Percentiles rank a stretch among this genome's conserved stretches.
These are phyloP conservation scores for Narthecium ossifragum DNA, from an alignment of 106 monocot species.

Conservation along the genomic window DNA sequence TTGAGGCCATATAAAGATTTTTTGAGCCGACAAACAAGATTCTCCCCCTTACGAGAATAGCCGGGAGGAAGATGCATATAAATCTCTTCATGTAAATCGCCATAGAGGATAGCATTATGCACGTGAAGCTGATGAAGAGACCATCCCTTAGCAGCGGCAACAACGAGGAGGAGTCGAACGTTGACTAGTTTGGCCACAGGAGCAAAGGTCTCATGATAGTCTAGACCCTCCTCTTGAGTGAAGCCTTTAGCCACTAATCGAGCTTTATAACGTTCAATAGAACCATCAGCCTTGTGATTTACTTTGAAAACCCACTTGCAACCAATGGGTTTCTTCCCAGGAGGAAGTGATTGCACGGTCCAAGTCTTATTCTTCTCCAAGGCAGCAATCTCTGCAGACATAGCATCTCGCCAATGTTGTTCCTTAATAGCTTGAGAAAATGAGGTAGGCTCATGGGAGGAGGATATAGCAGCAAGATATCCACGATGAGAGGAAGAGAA, in stretches of 20 bases:
- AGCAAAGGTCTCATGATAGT: neutral
- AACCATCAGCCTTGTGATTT: neutral
- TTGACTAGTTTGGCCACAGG: neutral
- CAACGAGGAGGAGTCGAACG: neutral
- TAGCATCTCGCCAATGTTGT: neutral
- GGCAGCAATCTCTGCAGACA: neutral
- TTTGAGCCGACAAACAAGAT: neutral
- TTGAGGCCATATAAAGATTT: constrained; percentile 15
- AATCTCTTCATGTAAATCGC: constrained; percentile 9
- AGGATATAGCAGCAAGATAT: neutral
- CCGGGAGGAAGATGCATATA: constrained; percentile 4
- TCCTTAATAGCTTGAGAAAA: neutral
- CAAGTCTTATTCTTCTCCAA: neutral
- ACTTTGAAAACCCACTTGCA: neutral
- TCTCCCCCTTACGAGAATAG: neutral
- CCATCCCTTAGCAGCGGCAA: neutral
- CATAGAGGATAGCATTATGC: constrained; percentile 5
- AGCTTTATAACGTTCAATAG: neutral
- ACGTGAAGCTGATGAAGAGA: constrained; percentile 1
- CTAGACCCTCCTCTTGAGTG: neutral
- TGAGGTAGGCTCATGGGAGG: neutral
- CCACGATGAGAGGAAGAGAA: neutral
- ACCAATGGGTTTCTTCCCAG: neutral
- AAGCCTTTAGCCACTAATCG: neutral
- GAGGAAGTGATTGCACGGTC: neutral